Evolutionary conservation across 306 rosid genomes (phyloP).

Genomic region (Rubus idaeus): DNA sequence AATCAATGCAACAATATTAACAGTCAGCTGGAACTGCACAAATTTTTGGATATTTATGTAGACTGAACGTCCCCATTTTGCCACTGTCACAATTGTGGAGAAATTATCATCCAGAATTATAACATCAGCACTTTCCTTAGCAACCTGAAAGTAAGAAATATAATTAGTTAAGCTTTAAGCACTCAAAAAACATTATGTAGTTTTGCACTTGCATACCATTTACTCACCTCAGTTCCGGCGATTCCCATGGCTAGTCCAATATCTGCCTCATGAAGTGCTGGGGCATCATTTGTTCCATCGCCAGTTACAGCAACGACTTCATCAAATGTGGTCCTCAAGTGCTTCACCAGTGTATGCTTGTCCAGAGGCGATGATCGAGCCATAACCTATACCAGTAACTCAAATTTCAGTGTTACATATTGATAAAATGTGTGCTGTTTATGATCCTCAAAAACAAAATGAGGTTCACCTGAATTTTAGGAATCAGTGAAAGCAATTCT

Average conservation of each 20-base stretch:
- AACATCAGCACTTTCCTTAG: conserved; percentile 98
- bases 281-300: conserved; percentile 98
- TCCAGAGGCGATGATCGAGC: conserved; percentile 97
- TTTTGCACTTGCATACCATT: conserved; percentile 8
- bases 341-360: conserved; percentile 87
- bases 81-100: conserved; percentile 95
- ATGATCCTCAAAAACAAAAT: conserved; percentile 7
- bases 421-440: too few relatives aligned
- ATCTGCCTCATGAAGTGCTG: conserved; percentile 98
- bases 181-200: background rate
- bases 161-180: conserved; percentile 15
- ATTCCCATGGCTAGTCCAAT: conserved; percentile 99
- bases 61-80: conserved; percentile 98
- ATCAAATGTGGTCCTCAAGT: conserved; percentile 75
- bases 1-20: conserved; percentile 82
- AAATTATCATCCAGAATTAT: conserved; percentile 94
- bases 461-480: conserved; percentile 80
- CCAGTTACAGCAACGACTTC: conserved; percentile 99
- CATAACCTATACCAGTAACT: conserved; percentile 61
- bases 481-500: conserved; percentile 73
- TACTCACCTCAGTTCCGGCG: conserved; percentile 93
- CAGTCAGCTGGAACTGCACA: conserved; percentile 95
- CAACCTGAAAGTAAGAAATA: conserved; percentile 59
- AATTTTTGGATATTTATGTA: conserved; percentile 92
- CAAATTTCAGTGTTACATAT: conserved; percentile 19